phyloP scores from a whole-genome alignment of 176 grass and related monocot genomes.

The Carex pumila region DNA sequence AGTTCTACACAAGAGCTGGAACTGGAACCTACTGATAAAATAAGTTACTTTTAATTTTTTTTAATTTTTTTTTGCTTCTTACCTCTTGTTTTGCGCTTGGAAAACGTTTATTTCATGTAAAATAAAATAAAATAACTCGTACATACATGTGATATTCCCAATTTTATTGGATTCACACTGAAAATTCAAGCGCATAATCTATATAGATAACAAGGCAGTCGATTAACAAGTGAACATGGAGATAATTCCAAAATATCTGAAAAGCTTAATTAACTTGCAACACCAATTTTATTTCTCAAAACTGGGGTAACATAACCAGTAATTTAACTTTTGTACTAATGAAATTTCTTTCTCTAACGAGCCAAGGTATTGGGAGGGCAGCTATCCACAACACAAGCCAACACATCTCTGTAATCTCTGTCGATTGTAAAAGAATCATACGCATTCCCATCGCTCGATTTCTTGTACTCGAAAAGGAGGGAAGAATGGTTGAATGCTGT shows the following conservation, averaged over 20 bases:
- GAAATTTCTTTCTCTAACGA: conserved; percentile 16
- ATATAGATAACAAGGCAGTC: neutral
- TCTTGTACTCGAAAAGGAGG: conserved; percentile 69
- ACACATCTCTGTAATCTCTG: conserved; percentile 62
- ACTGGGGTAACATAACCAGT: neutral
- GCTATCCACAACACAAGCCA: conserved; percentile 72
- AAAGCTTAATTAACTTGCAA: neutral
- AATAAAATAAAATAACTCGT: neutral
- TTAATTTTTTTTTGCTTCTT: neutral
- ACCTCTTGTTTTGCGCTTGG: neutral
- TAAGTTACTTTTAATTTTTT: neutral
- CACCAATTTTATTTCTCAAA: neutral
- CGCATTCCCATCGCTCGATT: conserved; percentile 43
- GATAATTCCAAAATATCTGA: neutral
- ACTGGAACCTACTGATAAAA: neutral
- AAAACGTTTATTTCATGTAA: neutral
- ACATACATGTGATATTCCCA: neutral
- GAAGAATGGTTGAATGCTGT: conserved; percentile 64
- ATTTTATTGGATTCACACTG: neutral
- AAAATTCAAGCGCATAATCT: too few relatives aligned
- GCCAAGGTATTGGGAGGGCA: conserved; percentile 64
- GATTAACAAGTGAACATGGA: too few relatives aligned
- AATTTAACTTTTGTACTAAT: neutral
- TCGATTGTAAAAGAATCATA: conserved; percentile 72
- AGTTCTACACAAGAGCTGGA: neutral